A percentile compares a stretch with the other conserved stretches of the same genome.
These are phyloP conservation scores for Sugiyamaella japonica DNA, from an alignment of 1,139 yeast species.

Conservation along the genomic window DNA sequence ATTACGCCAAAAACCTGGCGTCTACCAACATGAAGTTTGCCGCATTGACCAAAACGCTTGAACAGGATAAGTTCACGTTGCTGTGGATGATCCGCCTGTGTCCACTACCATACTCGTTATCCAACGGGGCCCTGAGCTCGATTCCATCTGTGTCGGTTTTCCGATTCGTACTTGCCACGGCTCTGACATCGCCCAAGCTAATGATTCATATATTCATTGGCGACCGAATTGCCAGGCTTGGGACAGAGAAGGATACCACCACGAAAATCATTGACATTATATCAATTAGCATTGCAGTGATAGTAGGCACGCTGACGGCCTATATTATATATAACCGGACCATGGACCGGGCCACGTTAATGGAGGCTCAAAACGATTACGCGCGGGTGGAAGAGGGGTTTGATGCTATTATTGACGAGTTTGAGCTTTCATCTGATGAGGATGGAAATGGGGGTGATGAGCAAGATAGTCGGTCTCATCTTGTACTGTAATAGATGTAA, in stretches of 20 bases:
- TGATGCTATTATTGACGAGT: slow-evolving; percentile 24
- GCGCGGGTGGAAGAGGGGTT: slow-evolving; percentile 24
- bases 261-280: slow-evolving; percentile 61
- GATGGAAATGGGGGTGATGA: slow-evolving; percentile 8
- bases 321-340: slow-evolving; percentile 68
- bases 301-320: slow-evolving; percentile 62
- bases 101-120: slow-evolving; percentile 89
- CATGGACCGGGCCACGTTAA: slow-evolving; percentile 37
- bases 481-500: background rate
- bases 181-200: slow-evolving; percentile 77
- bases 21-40: slow-evolving; percentile 60
- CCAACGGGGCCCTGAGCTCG: slow-evolving; percentile 90
- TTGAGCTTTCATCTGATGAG: slow-evolving; percentile 28
- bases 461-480: background rate
- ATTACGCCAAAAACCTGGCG: slow-evolving; percentile 57
- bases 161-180: slow-evolving; percentile 69
- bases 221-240: slow-evolving; percentile 67
- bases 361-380: slow-evolving; percentile 21
- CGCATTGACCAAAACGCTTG: slow-evolving; percentile 73
- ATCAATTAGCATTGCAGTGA: slow-evolving; percentile 59
- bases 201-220: slow-evolving; percentile 80
- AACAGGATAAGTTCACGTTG: slow-evolving; percentile 63
- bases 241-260: slow-evolving; percentile 51
- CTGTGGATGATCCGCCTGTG: slow-evolving; percentile 75
- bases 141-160: slow-evolving; percentile 67